A percentile compares a stretch with the other conserved stretches of the same genome.
Evolutionary conservation across 129 eudicot genomes (phyloP).

Genomic region (Sambucus nigra): DNA sequence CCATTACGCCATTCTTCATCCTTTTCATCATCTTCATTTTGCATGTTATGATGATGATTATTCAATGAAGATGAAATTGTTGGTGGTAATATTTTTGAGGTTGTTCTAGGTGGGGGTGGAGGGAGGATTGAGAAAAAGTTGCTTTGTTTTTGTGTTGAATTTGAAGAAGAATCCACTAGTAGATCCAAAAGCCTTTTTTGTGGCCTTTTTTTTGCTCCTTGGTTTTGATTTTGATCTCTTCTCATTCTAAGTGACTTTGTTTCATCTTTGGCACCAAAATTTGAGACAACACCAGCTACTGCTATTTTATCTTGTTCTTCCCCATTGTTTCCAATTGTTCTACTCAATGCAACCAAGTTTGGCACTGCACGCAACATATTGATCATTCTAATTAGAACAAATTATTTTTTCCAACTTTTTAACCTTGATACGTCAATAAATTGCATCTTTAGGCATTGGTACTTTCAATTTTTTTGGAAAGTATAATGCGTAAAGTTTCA

Average conservation of each 20-base stretch:
- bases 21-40: too few species aligned
- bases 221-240: slow-evolving; percentile 11
- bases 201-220: slow-evolving; percentile 18
- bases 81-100: slow-evolving; percentile 27
- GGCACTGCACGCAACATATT: slow-evolving; percentile 23
- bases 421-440: too few species aligned
- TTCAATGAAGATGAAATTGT: neutral
- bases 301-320: slow-evolving; percentile 12
- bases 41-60: too few species aligned
- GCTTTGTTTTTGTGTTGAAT: slow-evolving; percentile 9
- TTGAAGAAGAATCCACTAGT: neutral
- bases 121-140: slow-evolving; percentile 27
- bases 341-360: slow-evolving; percentile 11
- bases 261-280: slow-evolving; percentile 6
- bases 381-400: neutral
- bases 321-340: neutral
- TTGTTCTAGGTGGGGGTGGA: slow-evolving; percentile 35
- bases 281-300: slow-evolving; percentile 15
- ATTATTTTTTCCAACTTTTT: too few species aligned
- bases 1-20: too few species aligned
- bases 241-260: slow-evolving; percentile 5
- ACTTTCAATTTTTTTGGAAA: too few species aligned
- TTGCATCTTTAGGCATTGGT: too few species aligned
- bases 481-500: too few species aligned
- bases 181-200: slow-evolving; percentile 14